Conservation (phyloP, 176 grass and related monocot genomes). For the Secale cereale region DNA sequence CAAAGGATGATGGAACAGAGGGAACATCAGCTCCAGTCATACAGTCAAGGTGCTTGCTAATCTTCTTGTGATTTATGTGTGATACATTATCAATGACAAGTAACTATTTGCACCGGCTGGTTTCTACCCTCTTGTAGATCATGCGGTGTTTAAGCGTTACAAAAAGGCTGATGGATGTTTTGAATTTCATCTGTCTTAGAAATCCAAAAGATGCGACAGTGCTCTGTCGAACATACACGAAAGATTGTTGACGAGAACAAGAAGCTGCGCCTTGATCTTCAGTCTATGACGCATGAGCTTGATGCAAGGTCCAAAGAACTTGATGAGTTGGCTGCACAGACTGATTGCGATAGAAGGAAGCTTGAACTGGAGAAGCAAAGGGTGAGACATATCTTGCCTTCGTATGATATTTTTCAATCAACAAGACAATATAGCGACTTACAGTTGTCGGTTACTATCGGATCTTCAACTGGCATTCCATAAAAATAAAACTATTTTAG, state of each 20-base stretch:
- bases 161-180: not conserved
- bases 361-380: constrained; percentile 25
- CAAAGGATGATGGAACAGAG: constrained; percentile 45
- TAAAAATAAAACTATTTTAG: not conserved
- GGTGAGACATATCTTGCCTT: not conserved
- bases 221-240: constrained; percentile 51
- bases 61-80: constrained; percentile 4
- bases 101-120: not conserved
- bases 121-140: not conserved
- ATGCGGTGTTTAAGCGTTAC: not conserved
- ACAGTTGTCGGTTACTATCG: not conserved
- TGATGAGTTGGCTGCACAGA: constrained; percentile 1
- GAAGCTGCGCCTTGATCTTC: constrained; percentile 40
- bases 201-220: constrained; percentile 61
- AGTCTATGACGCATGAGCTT: constrained; percentile 59
- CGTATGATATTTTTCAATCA: not conserved
- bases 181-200: constrained; percentile 31
- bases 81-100: not conserved
- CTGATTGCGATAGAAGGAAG: not conserved
- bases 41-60: constrained; percentile 35
- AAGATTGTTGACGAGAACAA: constrained; percentile 55
- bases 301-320: constrained; percentile 32
- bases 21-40: constrained; percentile 31
- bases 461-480: not conserved
- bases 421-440: not conserved